Evolutionary conservation across 441 rosid genomes (phyloP).

Genomic region (Euphorbia corollata): DNA sequence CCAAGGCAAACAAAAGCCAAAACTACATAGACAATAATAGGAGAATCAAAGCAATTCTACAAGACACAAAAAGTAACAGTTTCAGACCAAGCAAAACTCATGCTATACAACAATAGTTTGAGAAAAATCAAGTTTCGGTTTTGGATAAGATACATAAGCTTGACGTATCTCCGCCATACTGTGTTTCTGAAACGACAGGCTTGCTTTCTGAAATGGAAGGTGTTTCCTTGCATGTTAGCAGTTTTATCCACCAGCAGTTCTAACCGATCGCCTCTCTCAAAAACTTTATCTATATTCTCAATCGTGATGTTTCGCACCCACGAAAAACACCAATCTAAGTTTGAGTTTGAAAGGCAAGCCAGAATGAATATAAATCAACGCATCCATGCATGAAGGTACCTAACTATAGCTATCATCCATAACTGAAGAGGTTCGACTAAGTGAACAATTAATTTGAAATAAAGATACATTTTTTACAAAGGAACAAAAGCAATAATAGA

Average conservation of each 20-base stretch:
- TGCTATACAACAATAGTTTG: neutral
- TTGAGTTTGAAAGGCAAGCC: neutral
- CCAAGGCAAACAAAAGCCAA: conserved; percentile 78
- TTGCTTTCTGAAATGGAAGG: conserved; percentile 89
- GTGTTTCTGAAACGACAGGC: conserved; percentile 72
- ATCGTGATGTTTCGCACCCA: conserved; percentile 90
- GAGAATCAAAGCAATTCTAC: conserved; percentile 60
- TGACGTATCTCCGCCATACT: conserved; percentile 90
- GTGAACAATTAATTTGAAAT: neutral
- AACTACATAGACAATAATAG: conserved; percentile 53
- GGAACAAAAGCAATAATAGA: neutral
- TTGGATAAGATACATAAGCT: conserved; percentile 59
- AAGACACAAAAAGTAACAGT: conserved; percentile 2
- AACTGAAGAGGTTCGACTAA: neutral
- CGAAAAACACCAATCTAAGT: neutral
- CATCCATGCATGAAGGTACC: neutral
- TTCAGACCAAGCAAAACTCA: neutral
- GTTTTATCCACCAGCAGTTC: conserved; percentile 94
- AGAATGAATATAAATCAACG: neutral
- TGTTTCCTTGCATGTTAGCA: conserved; percentile 87
- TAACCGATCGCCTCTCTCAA: conserved; percentile 89
- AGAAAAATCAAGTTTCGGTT: neutral
- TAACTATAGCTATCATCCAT: neutral
- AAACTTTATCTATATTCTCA: conserved; percentile 86
- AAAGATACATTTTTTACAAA: neutral